Base-by-base conservation (phyloP, 768 basidiomycete genomes). In the Trametes coccinea region DNA sequence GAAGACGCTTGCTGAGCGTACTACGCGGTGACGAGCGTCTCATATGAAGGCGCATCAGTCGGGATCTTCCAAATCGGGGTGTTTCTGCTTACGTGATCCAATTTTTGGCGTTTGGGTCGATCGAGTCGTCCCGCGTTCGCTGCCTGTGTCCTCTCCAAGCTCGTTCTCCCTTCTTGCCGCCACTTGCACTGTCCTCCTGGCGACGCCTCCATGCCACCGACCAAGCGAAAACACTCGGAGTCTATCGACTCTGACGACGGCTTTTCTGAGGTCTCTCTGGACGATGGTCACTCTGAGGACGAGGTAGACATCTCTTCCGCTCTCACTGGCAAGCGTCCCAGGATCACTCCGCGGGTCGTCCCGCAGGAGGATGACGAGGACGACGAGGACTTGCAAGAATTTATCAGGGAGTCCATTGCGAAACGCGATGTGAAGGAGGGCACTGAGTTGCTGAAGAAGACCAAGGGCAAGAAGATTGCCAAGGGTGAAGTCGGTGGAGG, bases 401-500 rank as follows among this genome's bases (percentile, higher is more conserved):
- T 93, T 56, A 85, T 95, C 43, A 80, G 84, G 45, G 77, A 82
- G 16, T 86, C 89, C 51, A 90, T 93, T 59, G 74, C 82, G 6
- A 92, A 87, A 73, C 77, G 89, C 41, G 83, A 93, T 70, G 73
- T 89, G 9, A 91, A 90, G 72, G 81, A 80, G 44, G 93, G 93
- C 0, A 90, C 87, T 0, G 83, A 89, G 53, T 64, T 92, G 8
- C 74, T 95, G 53, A 95, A 92, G 72, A 89, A 86, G 67, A 79
- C 84, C 11, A 93, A 90, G 68, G 86, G 85, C 8, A 90, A 89
- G 71, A 92, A 89, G 69, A 72, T 87, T 30, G 75, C 75, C 2
- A 93, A 90, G 71, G 88, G 87, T 16, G 88, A 93, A 69, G 81
- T 92, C 11, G 95, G 95, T 34, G 95, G 95, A 33, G 95, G 95